These are phyloP conservation scores for Coemansia sp. DNA, from an alignment of 192 early-diverging fungal species.

Conservation along the genomic window DNA sequence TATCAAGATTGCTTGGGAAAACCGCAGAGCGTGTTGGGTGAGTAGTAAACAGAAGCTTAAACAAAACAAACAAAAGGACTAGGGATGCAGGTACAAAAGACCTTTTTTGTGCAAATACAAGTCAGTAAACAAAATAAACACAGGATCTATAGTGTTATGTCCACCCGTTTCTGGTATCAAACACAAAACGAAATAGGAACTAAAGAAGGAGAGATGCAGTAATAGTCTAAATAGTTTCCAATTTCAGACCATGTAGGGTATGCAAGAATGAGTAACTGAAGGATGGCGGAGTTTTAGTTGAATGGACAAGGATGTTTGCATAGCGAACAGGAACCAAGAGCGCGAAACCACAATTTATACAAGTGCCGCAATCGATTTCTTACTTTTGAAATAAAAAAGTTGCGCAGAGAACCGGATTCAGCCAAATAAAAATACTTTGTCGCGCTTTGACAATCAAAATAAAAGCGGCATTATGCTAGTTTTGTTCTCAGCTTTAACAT, in stretches of 20 bases:
- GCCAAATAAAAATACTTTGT: no score
- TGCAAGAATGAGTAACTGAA: background rate
- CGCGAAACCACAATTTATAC: no score
- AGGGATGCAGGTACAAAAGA: slow-evolving; percentile 6
- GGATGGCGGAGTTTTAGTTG: background rate
- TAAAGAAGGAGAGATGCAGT: background rate
- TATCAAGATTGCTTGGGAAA: background rate
- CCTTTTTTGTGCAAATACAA: background rate
- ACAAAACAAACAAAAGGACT: slow-evolving; percentile 4
- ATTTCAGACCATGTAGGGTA: background rate
- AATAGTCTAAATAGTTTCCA: background rate
- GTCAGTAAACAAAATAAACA: background rate
- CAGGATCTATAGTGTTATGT: slow-evolving; percentile 1
- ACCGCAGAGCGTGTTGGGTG: background rate
- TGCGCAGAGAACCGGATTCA: no score
- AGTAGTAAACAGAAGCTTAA: slow-evolving; percentile 7
- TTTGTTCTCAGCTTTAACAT: no score
- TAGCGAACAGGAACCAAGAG: background rate
- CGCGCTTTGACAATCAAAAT: no score
- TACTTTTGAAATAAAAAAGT: no score
- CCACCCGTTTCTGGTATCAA: background rate
- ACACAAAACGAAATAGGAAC: background rate
- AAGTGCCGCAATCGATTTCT: no score
- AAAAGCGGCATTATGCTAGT: no score
- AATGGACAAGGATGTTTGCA: background rate